Evolutionary conservation across 2,329 filamentous ascomycete genomes (phyloP).

Genomic region (Hypoxylon sp.): DNA sequence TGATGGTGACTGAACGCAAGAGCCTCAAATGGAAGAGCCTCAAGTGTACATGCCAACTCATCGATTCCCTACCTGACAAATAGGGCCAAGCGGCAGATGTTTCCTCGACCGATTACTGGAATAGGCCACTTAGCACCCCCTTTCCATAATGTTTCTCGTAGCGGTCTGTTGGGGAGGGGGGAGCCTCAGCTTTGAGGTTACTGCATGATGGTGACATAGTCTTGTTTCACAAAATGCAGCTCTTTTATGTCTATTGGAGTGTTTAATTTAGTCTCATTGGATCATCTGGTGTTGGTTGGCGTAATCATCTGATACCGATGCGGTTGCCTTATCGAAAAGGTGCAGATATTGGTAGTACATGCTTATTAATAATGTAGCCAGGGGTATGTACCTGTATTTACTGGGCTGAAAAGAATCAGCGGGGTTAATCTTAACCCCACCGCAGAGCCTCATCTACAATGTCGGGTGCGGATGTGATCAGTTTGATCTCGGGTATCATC

Average conservation of each 20-base stretch:
- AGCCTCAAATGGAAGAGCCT: background rate
- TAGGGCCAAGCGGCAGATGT: too few species aligned
- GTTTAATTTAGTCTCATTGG: background rate
- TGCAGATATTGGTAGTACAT: background rate
- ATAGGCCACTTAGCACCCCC: background rate
- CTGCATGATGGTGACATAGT: background rate
- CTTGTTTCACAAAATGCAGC: too few species aligned
- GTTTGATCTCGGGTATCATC: slow-evolving; percentile 51
- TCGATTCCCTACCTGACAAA: background rate
- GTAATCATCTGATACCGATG: background rate
- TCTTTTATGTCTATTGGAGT: background rate
- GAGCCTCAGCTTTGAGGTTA: background rate
- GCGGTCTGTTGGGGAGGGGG: too few species aligned
- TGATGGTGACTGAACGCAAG: too few species aligned
- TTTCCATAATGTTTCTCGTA: slow-evolving; percentile 5
- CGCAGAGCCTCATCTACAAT: background rate
- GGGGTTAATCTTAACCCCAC: background rate
- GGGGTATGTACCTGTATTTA: too few species aligned
- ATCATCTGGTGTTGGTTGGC: background rate
- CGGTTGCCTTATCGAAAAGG: background rate
- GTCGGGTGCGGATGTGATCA: slow-evolving; percentile 37
- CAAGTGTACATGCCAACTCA: background rate
- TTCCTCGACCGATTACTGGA: too few species aligned
- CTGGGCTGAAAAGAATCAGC: slow-evolving; percentile 1
- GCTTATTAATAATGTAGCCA: too few species aligned